These are phyloP conservation scores for Hypoxylon sp. DNA, from an alignment of 2,329 filamentous ascomycete species.

Conservation along the genomic window DNA sequence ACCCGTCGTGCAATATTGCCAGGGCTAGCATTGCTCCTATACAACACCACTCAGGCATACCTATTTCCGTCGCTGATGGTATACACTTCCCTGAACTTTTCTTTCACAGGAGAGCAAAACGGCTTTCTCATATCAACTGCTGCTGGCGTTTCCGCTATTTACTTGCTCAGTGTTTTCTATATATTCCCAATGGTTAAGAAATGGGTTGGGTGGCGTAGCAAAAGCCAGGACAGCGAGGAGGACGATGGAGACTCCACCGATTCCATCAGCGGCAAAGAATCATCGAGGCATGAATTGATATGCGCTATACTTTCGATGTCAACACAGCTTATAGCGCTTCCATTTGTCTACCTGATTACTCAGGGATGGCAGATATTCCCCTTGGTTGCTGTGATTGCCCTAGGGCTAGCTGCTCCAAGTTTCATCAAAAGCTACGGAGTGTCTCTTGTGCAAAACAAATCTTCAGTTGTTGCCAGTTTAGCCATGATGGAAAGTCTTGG, in stretches of 20 bases:
- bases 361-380: background rate
- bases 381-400: background rate
- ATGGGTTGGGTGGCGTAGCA: background rate
- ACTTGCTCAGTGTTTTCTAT: background rate
- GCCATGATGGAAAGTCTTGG: background rate
- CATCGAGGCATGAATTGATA: no score
- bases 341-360: background rate
- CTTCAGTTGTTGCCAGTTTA: background rate
- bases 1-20: background rate
- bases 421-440: background rate
- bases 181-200: background rate
- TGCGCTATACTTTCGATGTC: background rate
- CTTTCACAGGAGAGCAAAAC: background rate
- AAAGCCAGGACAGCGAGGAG: background rate
- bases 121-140: background rate
- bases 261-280: no score
- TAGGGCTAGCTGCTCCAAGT: background rate
- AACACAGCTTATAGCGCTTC: background rate
- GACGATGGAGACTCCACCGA: no score
- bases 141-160: background rate
- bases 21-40: background rate
- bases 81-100: background rate
- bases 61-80: background rate
- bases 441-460: background rate
- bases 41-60: background rate